Conservation (phyloP, 371 early-diverging fungal species). For the Mortierella sp. region DNA sequence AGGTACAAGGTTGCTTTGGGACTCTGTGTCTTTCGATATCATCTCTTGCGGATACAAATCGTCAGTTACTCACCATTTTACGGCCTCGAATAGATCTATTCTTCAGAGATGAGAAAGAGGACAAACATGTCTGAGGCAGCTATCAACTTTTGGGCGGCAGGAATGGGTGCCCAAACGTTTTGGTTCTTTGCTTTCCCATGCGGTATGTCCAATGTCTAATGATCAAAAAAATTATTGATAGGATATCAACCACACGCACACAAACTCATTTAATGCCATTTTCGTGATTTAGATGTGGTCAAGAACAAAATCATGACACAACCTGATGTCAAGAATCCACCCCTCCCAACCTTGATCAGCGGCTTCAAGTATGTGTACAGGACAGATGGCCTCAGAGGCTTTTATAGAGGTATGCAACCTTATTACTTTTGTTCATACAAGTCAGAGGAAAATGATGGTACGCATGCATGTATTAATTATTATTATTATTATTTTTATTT, state of each 20-base stretch:
- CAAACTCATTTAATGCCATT: not conserved
- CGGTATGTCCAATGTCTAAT: constrained; percentile 58
- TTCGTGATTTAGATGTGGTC: constrained; percentile 72
- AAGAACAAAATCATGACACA: constrained; percentile 96
- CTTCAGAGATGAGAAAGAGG: constrained; percentile 60
- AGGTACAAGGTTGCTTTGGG: constrained; percentile 57
- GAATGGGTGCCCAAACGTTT: constrained; percentile 90
- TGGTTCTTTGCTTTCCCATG: constrained; percentile 91
- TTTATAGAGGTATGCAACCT: constrained; percentile 29
- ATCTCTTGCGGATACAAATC: not conserved
- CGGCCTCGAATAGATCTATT: constrained; percentile 60
- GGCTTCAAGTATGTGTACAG: constrained; percentile 68
- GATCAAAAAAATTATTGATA: not conserved
- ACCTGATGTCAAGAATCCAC: constrained; percentile 76
- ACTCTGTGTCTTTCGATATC: not conserved
- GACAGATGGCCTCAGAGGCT: constrained; percentile 57
- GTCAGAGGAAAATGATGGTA: constrained; percentile 38
- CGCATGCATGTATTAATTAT: not conserved
- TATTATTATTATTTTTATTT: not conserved
- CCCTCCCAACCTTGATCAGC: constrained; percentile 69
- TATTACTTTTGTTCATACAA: not conserved
- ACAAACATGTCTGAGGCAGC: constrained; percentile 68
- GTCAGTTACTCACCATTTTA: not conserved
- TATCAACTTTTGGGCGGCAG: constrained; percentile 89
- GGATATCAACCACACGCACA: not conserved